Evolutionary conservation across 805 yeast species (phyloP).

Genomic region (Pichia kluyveri): DNA sequence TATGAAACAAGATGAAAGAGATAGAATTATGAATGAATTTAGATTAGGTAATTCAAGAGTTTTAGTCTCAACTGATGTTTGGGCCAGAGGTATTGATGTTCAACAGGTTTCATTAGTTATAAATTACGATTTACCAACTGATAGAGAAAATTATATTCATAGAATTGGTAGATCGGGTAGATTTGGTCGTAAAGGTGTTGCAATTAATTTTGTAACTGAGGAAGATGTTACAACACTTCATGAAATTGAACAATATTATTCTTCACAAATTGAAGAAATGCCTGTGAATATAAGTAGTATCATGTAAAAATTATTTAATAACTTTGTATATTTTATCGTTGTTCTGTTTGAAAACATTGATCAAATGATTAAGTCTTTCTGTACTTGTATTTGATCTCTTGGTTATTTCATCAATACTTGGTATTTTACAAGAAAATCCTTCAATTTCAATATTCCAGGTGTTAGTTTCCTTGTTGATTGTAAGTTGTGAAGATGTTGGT

Average conservation of each 20-base stretch:
- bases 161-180: constrained; percentile 98
- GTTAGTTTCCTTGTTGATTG: no score
- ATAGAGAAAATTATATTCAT: constrained; percentile 91
- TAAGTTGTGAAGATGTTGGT: not conserved
- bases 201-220: constrained; percentile 84
- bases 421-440: not conserved
- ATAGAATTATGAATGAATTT: constrained; percentile 90
- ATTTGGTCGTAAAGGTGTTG: constrained; percentile 98
- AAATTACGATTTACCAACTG: constrained; percentile 86
- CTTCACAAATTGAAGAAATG: constrained; percentile 87
- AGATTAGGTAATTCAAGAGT: constrained; percentile 91
- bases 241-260: constrained; percentile 84
- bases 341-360: constrained; percentile 3
- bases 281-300: constrained; percentile 42
- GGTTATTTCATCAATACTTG: not conserved
- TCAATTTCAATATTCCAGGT: not conserved
- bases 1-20: constrained; percentile 90
- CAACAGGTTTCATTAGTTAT: constrained; percentile 95
- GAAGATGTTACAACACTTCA: constrained; percentile 67
- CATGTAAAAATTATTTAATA: constrained; percentile 6
- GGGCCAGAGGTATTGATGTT: constrained; percentile 97
- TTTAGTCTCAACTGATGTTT: constrained; percentile 85
- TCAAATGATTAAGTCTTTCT: not conserved
- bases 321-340: not conserved
- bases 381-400: not conserved